phyloP scores from a whole-genome alignment of 2,329 filamentous ascomycete species.

The Rhinocladiella similis region DNA sequence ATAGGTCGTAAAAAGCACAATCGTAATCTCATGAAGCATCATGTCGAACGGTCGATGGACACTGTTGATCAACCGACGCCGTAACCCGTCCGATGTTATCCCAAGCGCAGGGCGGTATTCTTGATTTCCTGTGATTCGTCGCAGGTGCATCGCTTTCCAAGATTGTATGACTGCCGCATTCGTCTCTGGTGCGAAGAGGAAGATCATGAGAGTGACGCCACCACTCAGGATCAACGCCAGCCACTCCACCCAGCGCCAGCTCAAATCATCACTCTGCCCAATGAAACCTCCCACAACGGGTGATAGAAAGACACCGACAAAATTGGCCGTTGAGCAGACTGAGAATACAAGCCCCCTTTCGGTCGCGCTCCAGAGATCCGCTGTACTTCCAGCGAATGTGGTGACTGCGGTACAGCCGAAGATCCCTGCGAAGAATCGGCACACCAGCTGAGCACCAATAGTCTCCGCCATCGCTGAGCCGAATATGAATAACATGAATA shows the following conservation, averaged over 20 bases:
- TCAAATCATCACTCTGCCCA: constrained; percentile 35
- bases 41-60: too few relatives aligned
- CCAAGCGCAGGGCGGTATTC: too few relatives aligned
- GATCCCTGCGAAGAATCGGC: constrained; percentile 53
- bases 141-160: constrained; percentile 45
- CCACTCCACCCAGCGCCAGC: constrained; percentile 51
- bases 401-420: constrained; percentile 33
- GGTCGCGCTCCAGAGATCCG: too few relatives aligned
- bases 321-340: too few relatives aligned
- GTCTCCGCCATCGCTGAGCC: constrained; percentile 47
- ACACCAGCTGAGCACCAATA: constrained; percentile 47
- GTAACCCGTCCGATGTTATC: too few relatives aligned
- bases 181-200: constrained; percentile 50
- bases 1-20: neutral
- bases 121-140: constrained; percentile 42
- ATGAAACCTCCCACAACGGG: constrained; percentile 49
- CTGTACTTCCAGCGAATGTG: too few relatives aligned
- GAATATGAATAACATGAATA: constrained; percentile 53
- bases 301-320: constrained; percentile 6
- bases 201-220: constrained; percentile 36
- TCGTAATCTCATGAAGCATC: constrained; percentile 19
- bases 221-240: constrained; percentile 40
- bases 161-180: constrained; percentile 47
- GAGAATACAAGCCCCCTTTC: too few relatives aligned
- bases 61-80: too few relatives aligned